Conservation (phyloP, 2,329 filamentous ascomycete species). For the Chlorencoelia australis region DNA sequence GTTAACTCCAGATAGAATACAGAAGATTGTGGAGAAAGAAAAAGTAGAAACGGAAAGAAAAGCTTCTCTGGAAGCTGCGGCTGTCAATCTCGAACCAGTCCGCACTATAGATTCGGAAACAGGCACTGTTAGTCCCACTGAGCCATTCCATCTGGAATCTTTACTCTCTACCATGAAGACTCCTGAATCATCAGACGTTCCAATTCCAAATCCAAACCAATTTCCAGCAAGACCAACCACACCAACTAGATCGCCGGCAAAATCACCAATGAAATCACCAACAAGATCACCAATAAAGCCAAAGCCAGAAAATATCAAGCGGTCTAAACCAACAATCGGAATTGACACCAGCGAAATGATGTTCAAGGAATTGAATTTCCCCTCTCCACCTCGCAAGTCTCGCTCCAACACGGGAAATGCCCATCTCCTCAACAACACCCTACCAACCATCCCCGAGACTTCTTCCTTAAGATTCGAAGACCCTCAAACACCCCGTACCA, state of each 20-base stretch:
- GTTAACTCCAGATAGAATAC: conserved; percentile 42
- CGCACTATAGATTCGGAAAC: conserved; percentile 18
- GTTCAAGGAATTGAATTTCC: conserved; percentile 22
- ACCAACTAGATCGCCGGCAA: not conserved
- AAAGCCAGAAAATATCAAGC: not conserved
- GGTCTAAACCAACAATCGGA: too few relatives aligned
- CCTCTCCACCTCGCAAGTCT: conserved; percentile 25
- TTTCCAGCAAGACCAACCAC: not conserved
- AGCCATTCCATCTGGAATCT: conserved; percentile 41
- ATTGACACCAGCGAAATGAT: conserved; percentile 6
- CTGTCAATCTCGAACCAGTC: conserved; percentile 1
- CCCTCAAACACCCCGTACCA: conserved; percentile 1
- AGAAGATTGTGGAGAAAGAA: conserved; percentile 25
- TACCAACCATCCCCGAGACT: conserved; percentile 36
- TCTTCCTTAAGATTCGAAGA: conserved; percentile 12
- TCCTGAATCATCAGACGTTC: conserved; percentile 10
- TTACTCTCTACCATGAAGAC: conserved; percentile 35
- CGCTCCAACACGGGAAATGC: conserved; percentile 11
- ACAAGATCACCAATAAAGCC: not conserved
- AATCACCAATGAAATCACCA: not conserved
- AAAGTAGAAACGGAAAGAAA: conserved; percentile 13
- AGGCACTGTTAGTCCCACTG: conserved; percentile 32
- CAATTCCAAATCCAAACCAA: not conserved
- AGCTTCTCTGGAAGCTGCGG: conserved; percentile 12
- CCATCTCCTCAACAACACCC: too few relatives aligned